Conservation (phyloP, 2,329 filamentous ascomycete species). For the Aschersonia sp. region DNA sequence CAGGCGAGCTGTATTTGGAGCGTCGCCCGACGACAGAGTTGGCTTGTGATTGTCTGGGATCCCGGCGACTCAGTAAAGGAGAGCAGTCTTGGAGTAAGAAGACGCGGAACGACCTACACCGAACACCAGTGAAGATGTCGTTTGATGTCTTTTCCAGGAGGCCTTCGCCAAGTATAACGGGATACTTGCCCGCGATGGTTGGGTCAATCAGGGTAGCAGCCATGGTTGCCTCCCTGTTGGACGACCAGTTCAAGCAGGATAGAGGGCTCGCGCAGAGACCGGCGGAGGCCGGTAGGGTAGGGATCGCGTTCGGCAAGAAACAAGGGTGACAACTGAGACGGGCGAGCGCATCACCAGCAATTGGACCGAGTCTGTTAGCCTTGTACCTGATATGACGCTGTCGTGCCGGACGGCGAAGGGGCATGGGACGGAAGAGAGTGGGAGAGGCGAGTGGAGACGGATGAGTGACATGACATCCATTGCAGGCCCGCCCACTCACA, state of each 20-base stretch:
- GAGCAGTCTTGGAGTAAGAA: background rate
- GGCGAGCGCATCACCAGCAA: too few species aligned
- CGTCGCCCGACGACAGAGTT: conserved; percentile 30
- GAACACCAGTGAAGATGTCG: conserved; percentile 44
- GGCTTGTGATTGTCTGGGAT: conserved; percentile 48
- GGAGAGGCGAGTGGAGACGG: too few species aligned
- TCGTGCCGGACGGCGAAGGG: too few species aligned
- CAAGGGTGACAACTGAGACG: too few species aligned
- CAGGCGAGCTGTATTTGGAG: conserved; percentile 33
- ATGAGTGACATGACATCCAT: too few species aligned
- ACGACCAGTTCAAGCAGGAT: background rate
- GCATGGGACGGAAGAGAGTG: too few species aligned
- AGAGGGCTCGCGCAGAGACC: background rate
- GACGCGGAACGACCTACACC: conserved; percentile 29
- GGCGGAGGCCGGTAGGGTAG: background rate
- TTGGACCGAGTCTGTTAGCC: too few species aligned
- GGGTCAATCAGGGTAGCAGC: conserved; percentile 36
- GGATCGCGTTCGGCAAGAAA: too few species aligned
- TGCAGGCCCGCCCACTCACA: too few species aligned
- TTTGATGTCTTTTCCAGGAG: conserved; percentile 40
- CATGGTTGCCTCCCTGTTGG: conserved; percentile 6
- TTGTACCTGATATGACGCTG: too few species aligned
- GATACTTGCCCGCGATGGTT: conserved; percentile 46
- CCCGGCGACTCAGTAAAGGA: background rate
- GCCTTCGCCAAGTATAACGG: conserved; percentile 48